phyloP scores from a whole-genome alignment of 208 protist species.

The Trypanosoma grayi region DNA sequence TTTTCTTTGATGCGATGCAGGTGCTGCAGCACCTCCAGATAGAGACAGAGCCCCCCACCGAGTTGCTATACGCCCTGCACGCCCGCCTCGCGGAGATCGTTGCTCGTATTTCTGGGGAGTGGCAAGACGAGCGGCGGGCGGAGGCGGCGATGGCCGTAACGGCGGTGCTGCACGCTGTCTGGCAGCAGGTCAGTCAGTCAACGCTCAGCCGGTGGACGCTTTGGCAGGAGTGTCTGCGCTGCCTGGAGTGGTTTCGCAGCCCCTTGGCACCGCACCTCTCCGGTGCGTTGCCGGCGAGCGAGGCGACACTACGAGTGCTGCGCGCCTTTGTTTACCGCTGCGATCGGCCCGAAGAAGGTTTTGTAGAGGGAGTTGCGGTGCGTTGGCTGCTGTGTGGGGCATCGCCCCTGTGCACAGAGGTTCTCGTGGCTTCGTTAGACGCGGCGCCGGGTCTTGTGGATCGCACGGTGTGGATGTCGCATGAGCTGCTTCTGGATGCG shows the following conservation, averaged over 20 bases:
- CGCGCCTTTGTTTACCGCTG: constrained; percentile 45
- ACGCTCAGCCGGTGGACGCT: constrained; percentile 44
- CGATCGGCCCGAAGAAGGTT: constrained; percentile 47
- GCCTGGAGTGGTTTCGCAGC: constrained; percentile 28
- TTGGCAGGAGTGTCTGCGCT: constrained; percentile 53
- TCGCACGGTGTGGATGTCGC: not conserved
- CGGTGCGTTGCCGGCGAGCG: constrained; percentile 9
- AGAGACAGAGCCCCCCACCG: constrained; percentile 7
- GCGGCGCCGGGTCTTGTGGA: not conserved
- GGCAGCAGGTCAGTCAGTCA: constrained; percentile 51
- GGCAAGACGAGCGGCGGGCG: not conserved
- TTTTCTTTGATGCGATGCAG: constrained; percentile 9
- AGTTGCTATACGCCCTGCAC: not conserved
- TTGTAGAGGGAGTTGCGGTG: constrained; percentile 45
- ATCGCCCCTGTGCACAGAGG: not conserved
- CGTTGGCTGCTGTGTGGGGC: constrained; percentile 36
- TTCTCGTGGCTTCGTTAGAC: not conserved
- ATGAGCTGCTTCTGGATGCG: constrained; percentile 42
- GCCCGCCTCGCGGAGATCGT: not conserved
- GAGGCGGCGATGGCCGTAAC: constrained; percentile 21
- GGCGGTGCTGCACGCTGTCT: constrained; percentile 40
- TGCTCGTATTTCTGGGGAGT: not conserved
- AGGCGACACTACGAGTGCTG: constrained; percentile 43
- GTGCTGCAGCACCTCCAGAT: constrained; percentile 16
- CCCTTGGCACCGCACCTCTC: constrained; percentile 22